Conservation (phyloP, 768 basidiomycete species). For the Crassisporium funariophilum region DNA sequence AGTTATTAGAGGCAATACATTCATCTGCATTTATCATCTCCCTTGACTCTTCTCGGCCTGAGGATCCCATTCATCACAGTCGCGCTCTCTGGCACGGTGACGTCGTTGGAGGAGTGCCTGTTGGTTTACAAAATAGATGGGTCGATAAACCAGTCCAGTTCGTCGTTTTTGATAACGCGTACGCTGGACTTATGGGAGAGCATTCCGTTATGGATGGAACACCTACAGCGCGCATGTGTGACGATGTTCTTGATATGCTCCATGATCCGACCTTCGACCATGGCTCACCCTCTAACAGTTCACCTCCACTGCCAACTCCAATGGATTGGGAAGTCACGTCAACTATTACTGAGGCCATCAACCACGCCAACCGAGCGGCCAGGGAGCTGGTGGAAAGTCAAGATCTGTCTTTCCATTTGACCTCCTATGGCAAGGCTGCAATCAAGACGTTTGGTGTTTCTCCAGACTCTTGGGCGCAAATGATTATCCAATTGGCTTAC, state of each 20-base stretch:
- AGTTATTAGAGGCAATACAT: constrained; percentile 72
- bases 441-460: constrained; percentile 90
- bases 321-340: constrained; percentile 66
- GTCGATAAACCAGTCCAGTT: constrained; percentile 91
- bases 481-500: constrained; percentile 90
- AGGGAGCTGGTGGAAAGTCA: constrained; percentile 63
- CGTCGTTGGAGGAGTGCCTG: constrained; percentile 42
- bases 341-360: constrained; percentile 52
- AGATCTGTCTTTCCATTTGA: constrained; percentile 60
- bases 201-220: constrained; percentile 93
- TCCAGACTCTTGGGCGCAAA: constrained; percentile 94
- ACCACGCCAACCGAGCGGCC: constrained; percentile 55
- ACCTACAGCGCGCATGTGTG: constrained; percentile 72
- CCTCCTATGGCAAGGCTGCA: constrained; percentile 79
- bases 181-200: constrained; percentile 90
- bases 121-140: constrained; percentile 77
- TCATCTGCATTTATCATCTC: constrained; percentile 85
- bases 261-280: constrained; percentile 66
- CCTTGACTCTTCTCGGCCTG: constrained; percentile 66
- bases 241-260: constrained; percentile 65
- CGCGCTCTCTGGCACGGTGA: constrained; percentile 85
- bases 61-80: constrained; percentile 57
- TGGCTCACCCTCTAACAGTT: constrained; percentile 35
- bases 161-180: constrained; percentile 80
- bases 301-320: constrained; percentile 42